Percentiles rank a stretch among this genome's conserved stretches.
These are phyloP conservation scores for Candida tammaniensis DNA, from an alignment of 805 yeast species.

Conservation along the genomic window DNA sequence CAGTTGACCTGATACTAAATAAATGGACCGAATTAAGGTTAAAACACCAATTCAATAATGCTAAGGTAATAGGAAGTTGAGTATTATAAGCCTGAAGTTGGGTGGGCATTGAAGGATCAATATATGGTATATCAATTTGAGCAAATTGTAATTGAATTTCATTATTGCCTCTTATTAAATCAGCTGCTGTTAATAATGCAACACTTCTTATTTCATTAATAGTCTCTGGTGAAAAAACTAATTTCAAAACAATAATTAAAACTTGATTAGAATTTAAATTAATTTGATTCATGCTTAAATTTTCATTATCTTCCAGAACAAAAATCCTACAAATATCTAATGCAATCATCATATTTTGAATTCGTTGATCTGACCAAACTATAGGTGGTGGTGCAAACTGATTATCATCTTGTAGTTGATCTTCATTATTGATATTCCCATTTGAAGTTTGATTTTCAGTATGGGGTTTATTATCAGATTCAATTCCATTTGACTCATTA, in stretches of 20 bases:
- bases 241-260: constrained; percentile 59
- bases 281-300: constrained; percentile 58
- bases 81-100: constrained; percentile 32
- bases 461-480: too few species aligned
- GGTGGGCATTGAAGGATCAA: constrained; percentile 67
- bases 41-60: constrained; percentile 81
- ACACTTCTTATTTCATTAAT: constrained; percentile 64
- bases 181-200: constrained; percentile 75
- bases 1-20: constrained; percentile 77
- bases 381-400: constrained; percentile 32
- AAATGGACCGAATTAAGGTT: constrained; percentile 77
- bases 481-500: background rate
- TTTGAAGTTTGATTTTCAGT: too few species aligned
- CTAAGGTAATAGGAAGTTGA: constrained; percentile 65
- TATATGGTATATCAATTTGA: constrained; percentile 85
- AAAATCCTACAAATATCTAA: constrained; percentile 73
- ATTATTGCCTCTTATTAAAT: constrained; percentile 64
- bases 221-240: constrained; percentile 66
- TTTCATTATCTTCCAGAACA: constrained; percentile 68
- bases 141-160: constrained; percentile 70
- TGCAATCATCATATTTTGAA: constrained; percentile 61
- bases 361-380: constrained; percentile 76
- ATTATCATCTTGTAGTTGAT: constrained; percentile 14
- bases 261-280: constrained; percentile 60
- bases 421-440: constrained; percentile 31